These are phyloP conservation scores for Isoetes taiwanensis DNA, from an alignment of 75 land plant species.

Conservation along the genomic window DNA sequence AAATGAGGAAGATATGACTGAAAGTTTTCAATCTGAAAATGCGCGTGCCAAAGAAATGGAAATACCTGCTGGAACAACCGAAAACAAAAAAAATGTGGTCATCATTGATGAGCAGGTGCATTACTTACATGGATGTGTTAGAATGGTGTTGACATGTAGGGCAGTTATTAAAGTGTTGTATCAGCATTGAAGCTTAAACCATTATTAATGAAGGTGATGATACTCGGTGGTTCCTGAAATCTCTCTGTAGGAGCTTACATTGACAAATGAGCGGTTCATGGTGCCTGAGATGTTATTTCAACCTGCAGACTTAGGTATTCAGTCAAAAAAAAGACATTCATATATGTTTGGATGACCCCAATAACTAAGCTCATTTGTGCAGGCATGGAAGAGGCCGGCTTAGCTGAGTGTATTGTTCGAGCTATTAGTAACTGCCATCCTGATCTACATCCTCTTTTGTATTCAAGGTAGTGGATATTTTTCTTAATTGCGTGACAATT, in stretches of 20 bases:
- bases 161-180: no score
- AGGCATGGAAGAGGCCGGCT: conserved; percentile 97
- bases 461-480: conserved; percentile 63
- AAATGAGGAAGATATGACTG: conserved; percentile 12
- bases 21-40: not conserved
- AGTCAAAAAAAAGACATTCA: no score
- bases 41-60: conserved; percentile 5
- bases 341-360: no score
- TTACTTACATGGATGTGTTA: no score
- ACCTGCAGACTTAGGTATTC: conserved; percentile 89
- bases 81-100: conserved; percentile 30
- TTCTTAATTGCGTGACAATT: not conserved
- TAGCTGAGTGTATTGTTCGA: conserved; percentile 92
- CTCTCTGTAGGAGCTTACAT: conserved; percentile 73
- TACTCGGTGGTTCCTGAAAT: no score
- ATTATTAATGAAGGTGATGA: no score
- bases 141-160: no score
- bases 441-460: conserved; percentile 83
- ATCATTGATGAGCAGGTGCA: no score
- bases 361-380: no score
- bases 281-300: conserved; percentile 97
- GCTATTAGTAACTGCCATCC: conserved; percentile 73
- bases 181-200: no score
- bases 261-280: conserved; percentile 96
- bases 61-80: conserved; percentile 13